Conservation (phyloP, 306 rosid species). For the Vigna radiata region DNA sequence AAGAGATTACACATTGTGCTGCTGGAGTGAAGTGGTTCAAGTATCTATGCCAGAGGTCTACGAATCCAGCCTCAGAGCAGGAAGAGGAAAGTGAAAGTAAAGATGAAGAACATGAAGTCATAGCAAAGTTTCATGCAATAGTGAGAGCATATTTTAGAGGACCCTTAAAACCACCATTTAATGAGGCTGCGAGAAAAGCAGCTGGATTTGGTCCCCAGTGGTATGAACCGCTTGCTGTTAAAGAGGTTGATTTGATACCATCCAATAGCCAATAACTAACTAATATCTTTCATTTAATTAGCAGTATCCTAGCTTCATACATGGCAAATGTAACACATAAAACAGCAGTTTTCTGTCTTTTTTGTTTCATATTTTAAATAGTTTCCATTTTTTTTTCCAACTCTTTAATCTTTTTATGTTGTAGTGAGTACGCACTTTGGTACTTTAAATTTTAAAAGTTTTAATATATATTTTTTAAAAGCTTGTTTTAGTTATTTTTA, state of each 20-base stretch:
- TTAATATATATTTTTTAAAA: too few species aligned
- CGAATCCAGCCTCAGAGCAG: slow-evolving; percentile 22
- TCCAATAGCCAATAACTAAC: not conserved
- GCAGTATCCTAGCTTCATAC: slow-evolving; percentile 11
- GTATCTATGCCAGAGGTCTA: slow-evolving; percentile 63
- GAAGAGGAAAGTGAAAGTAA: slow-evolving; percentile 36
- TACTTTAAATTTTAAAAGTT: too few species aligned
- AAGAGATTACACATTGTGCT: slow-evolving; percentile 88
- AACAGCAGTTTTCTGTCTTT: slow-evolving; percentile 19
- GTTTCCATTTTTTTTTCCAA: too few species aligned
- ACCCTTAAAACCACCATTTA: slow-evolving; percentile 90
- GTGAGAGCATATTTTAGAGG: slow-evolving; percentile 81
- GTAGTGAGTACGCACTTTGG: too few species aligned
- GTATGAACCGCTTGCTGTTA: slow-evolving; percentile 88
- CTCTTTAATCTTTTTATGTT: too few species aligned
- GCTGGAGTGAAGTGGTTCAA: slow-evolving; percentile 90
- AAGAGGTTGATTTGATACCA: slow-evolving; percentile 50
- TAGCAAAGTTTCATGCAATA: slow-evolving; percentile 68
- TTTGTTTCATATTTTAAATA: not conserved
- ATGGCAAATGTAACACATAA: slow-evolving; percentile 24
- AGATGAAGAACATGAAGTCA: slow-evolving; percentile 52
- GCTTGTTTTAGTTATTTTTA: too few species aligned
- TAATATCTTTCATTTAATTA: not conserved
- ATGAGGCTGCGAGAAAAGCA: slow-evolving; percentile 75
- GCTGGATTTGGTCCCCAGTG: slow-evolving; percentile 88